Conservation (phyloP, 2,329 filamentous ascomycete genomes). For the Arthrobotrys conoides region DNA sequence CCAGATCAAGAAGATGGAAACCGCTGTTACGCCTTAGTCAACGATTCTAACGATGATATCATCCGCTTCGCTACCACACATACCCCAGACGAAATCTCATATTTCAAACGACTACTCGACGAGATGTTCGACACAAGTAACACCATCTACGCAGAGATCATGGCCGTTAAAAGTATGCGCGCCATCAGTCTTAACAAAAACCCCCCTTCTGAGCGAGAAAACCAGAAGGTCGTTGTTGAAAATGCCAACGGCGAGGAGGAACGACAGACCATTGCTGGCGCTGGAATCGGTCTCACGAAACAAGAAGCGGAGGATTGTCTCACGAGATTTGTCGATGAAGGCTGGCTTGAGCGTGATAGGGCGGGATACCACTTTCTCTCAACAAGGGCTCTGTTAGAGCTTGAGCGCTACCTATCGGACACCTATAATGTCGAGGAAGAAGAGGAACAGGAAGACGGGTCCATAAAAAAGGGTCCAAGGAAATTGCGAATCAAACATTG, state of each 20-base stretch:
- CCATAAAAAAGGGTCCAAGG: conserved; percentile 67
- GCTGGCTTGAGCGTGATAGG: conserved; percentile 84
- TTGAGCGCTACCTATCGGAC: conserved; percentile 85
- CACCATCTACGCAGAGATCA: conserved; percentile 81
- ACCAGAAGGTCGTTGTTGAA: conserved; percentile 58
- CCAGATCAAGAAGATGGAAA: conserved; percentile 81
- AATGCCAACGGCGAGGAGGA: conserved; percentile 65
- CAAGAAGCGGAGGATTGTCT: conserved; percentile 83
- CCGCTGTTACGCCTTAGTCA: conserved; percentile 80
- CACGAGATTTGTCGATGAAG: conserved; percentile 78
- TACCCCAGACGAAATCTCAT: conserved; percentile 86
- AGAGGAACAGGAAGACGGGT: conserved; percentile 68
- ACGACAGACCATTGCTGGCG: conserved; percentile 65
- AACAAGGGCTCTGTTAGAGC: conserved; percentile 84
- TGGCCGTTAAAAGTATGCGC: conserved; percentile 85
- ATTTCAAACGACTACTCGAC: conserved; percentile 88
- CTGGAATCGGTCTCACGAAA: conserved; percentile 76
- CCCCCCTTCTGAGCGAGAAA: conserved; percentile 66
- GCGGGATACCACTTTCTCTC: conserved; percentile 79
- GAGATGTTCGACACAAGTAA: conserved; percentile 94
- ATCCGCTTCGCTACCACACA: conserved; percentile 89
- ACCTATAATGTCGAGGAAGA: conserved; percentile 84
- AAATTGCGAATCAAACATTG: conserved; percentile 83
- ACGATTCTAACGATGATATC: conserved; percentile 85
- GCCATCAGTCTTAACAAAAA: conserved; percentile 77